Evolutionary conservation across 192 early-diverging fungal species (phyloP).

Genomic region (Entomortierella beljakovae): DNA sequence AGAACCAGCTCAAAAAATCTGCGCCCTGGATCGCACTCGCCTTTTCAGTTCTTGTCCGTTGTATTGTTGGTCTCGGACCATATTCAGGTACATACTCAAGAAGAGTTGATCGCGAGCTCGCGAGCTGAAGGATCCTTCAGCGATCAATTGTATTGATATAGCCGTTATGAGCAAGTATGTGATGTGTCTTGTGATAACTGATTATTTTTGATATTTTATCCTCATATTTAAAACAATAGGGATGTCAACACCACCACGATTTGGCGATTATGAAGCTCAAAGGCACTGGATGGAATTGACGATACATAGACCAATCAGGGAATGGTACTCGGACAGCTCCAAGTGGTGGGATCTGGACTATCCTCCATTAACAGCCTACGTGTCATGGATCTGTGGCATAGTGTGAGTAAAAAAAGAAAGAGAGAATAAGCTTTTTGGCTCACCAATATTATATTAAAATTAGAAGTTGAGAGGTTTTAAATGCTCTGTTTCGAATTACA

Average conservation of each 20-base stretch:
- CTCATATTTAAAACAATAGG: conserved; percentile 51
- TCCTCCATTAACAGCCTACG: conserved; percentile 95
- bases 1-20: conserved; percentile 52
- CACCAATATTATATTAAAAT: not conserved
- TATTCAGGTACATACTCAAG: conserved; percentile 78
- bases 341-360: conserved; percentile 98
- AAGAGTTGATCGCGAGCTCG: not conserved
- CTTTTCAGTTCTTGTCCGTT: conserved; percentile 71
- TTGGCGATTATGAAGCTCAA: conserved; percentile 98
- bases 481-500: too few species aligned
- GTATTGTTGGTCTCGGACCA: conserved; percentile 71
- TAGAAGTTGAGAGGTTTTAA: too few species aligned
- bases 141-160: not conserved
- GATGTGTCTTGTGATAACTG: not conserved
- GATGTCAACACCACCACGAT: conserved; percentile 76
- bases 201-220: not conserved
- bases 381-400: conserved; percentile 86
- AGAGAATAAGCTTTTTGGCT: not conserved
- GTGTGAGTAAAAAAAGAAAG: conserved; percentile 60
- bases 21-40: conserved; percentile 57
- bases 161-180: not conserved
- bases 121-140: not conserved
- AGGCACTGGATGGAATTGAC: conserved; percentile 99
- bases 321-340: conserved; percentile 93
- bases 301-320: conserved; percentile 71